Conservation (phyloP, 768 basidiomycete species). For the Kwoniella shandongensis region DNA sequence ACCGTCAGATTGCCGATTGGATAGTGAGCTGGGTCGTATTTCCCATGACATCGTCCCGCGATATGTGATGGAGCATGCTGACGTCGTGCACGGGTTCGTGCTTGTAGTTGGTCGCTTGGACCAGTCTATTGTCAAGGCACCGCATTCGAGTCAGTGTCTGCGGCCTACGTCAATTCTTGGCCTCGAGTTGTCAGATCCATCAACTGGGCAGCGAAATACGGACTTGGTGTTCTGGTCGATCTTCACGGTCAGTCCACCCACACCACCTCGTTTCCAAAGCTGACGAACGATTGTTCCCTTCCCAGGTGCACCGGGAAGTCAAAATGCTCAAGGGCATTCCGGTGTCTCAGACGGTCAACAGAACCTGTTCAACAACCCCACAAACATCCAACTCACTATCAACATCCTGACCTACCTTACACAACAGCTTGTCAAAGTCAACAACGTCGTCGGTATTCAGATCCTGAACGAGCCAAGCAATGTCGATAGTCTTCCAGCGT, state of each 20-base stretch:
- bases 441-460: conserved; percentile 51
- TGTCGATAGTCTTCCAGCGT: conserved; percentile 36
- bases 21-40: conserved; percentile 26
- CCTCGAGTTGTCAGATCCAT: conserved; percentile 45
- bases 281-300: background rate
- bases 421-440: conserved; percentile 48
- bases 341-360: conserved; percentile 45
- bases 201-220: conserved; percentile 49
- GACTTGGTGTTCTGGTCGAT: conserved; percentile 49
- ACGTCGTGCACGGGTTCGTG: no score
- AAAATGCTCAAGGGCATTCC: conserved; percentile 37
- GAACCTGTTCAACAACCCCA: conserved; percentile 54
- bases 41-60: background rate
- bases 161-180: conserved; percentile 48
- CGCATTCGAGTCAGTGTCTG: conserved; percentile 40
- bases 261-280: background rate
- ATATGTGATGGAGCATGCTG: background rate
- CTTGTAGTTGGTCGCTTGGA: conserved; percentile 46
- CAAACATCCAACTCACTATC: conserved; percentile 56
- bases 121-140: conserved; percentile 41
- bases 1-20: conserved; percentile 48
- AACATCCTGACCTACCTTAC: conserved; percentile 55
- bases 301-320: conserved; percentile 23
- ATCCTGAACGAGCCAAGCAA: conserved; percentile 50
- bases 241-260: conserved; percentile 32